Conservation (phyloP, 257 asterid species). For the Petunia secreta region DNA sequence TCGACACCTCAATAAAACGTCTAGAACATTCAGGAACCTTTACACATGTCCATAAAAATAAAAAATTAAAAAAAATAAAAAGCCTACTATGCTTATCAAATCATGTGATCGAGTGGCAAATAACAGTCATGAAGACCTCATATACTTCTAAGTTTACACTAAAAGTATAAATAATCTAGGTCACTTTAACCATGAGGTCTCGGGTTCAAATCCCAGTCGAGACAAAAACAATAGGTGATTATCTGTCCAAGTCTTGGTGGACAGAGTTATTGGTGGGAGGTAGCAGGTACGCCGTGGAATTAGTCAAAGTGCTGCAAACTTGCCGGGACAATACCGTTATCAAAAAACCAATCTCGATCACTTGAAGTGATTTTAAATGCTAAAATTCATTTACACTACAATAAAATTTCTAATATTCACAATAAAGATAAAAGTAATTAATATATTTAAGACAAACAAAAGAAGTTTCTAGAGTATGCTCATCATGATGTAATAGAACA, state of each 20-base stretch:
- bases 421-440: neutral
- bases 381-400: neutral
- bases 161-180: neutral
- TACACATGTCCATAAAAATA: neutral
- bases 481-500: neutral
- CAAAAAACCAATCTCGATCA: too few relatives aligned
- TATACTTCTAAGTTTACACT: neutral
- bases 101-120: neutral
- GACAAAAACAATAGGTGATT: too few relatives aligned
- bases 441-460: neutral
- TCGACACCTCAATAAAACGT: neutral
- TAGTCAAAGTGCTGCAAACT: too few relatives aligned
- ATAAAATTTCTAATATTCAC: neutral
- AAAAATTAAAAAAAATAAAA: neutral
- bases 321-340: too few relatives aligned
- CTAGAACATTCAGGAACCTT: neutral
- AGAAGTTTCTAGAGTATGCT: neutral
- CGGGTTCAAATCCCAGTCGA: too few relatives aligned
- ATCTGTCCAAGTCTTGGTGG: too few relatives aligned
- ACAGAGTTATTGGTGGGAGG: too few relatives aligned
- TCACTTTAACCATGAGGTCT: too few relatives aligned
- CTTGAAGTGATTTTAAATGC: neutral
- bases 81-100: neutral
- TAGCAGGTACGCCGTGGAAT: too few relatives aligned
- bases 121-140: conserved; percentile 16